Percentiles rank a stretch among this genome's conserved stretches.
Evolutionary conservation across 768 basidiomycete genomes (phyloP).

Genomic region (Exsudoporus frostii): DNA sequence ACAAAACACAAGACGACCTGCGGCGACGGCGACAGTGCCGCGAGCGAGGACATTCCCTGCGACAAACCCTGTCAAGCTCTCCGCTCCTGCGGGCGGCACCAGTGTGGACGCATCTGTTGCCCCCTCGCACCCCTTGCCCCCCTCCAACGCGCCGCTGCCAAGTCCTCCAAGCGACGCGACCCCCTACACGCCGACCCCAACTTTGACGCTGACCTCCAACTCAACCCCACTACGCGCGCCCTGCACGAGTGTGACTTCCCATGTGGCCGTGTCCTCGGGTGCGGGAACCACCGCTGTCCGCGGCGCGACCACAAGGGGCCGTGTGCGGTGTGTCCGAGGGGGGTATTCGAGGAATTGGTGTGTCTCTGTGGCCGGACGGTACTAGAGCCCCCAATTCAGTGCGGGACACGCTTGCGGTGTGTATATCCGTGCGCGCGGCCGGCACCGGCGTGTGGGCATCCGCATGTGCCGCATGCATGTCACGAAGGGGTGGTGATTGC

Average conservation of each 20-base stretch:
- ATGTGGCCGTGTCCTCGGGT: slow-evolving; percentile 68
- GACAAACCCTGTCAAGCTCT: slow-evolving; percentile 75
- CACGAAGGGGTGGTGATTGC: slow-evolving; percentile 58
- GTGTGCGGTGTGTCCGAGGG: slow-evolving; percentile 81
- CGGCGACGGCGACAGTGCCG: slow-evolving; percentile 28
- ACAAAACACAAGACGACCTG: slow-evolving; percentile 56
- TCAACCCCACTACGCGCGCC: slow-evolving; percentile 57
- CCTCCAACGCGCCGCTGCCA: slow-evolving; percentile 53
- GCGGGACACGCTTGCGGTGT: slow-evolving; percentile 79
- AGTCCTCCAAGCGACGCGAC: slow-evolving; percentile 43
- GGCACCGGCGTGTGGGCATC: slow-evolving; percentile 78
- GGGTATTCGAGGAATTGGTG: slow-evolving; percentile 88
- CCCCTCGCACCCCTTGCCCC: slow-evolving; percentile 69
- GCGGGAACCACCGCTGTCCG: slow-evolving; percentile 80
- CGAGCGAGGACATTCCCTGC: slow-evolving; percentile 72
- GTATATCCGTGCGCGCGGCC: slow-evolving; percentile 74
- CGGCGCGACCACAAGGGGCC: slow-evolving; percentile 76
- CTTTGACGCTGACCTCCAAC: not conserved
- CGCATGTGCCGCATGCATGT: slow-evolving; percentile 72
- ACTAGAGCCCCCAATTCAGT: slow-evolving; percentile 84
- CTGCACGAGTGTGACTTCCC: slow-evolving; percentile 83
- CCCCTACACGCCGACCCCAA: not conserved
- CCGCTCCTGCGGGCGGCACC: slow-evolving; percentile 82
- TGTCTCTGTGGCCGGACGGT: slow-evolving; percentile 87
- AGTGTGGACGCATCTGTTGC: slow-evolving; percentile 83